A percentile compares a stretch with the other conserved stretches of the same genome.
Evolutionary conservation across 768 basidiomycete genomes (phyloP).

Genomic region (Psilocybe tampanensis): DNA sequence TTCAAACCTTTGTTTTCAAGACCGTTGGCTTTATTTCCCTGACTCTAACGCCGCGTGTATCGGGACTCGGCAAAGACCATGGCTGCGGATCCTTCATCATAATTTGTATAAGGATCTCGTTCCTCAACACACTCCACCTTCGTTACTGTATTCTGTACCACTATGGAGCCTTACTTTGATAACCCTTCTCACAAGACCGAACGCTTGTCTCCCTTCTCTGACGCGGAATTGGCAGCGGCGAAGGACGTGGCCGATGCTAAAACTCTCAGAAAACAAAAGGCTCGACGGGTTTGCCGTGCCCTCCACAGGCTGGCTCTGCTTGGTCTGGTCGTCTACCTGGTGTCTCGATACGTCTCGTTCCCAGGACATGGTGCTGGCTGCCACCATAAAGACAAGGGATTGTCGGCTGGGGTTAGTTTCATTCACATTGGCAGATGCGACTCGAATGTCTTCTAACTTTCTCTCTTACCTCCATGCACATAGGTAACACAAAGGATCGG

Average conservation of each 20-base stretch:
- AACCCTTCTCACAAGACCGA: background rate
- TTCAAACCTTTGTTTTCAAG: too few relatives aligned
- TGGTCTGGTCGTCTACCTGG: background rate
- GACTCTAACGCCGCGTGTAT: too few relatives aligned
- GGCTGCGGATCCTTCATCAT: too few relatives aligned
- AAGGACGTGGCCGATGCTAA: background rate
- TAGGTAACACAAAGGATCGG: background rate
- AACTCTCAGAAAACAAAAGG: background rate
- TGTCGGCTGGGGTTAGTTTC: background rate
- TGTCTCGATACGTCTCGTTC: background rate
- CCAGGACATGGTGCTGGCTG: background rate
- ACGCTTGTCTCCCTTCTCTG: background rate
- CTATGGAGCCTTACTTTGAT: conserved; percentile 1
- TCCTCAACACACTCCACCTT: too few relatives aligned
- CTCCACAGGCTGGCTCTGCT: background rate
- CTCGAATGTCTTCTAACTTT: background rate
- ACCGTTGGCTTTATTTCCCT: too few relatives aligned
- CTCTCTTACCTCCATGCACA: background rate
- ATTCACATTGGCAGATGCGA: background rate
- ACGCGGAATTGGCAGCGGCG: background rate
- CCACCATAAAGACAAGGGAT: background rate
- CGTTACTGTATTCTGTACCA: background rate
- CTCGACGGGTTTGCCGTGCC: background rate
- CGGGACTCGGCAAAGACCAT: too few relatives aligned
- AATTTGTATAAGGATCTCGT: too few relatives aligned